These are phyloP conservation scores for Cylindrotheca closterium DNA, from an alignment of 108 stramenopile genomes.

Conservation along the genomic window DNA sequence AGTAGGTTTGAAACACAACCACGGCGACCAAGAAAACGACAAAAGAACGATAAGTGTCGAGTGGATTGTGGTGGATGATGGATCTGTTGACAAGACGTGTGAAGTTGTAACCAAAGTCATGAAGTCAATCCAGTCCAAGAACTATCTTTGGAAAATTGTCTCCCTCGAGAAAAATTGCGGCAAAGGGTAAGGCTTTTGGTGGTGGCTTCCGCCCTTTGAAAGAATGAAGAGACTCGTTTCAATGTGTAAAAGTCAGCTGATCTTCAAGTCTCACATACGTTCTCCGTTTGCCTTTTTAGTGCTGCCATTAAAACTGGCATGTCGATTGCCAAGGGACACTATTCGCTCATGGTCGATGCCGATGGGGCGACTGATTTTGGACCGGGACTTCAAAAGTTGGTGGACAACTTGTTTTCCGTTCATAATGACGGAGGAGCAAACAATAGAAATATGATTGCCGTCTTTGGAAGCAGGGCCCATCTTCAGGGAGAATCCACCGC, in stretches of 20 bases:
- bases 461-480: constrained; percentile 82
- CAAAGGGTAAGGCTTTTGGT: constrained; percentile 20
- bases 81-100: constrained; percentile 69
- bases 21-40: not conserved
- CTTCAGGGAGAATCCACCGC: constrained; percentile 44
- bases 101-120: constrained; percentile 27
- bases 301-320: constrained; percentile 82
- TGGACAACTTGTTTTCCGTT: constrained; percentile 19
- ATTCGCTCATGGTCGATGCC: constrained; percentile 70
- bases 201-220: not conserved
- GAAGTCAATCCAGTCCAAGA: not conserved
- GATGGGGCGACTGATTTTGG: constrained; percentile 31
- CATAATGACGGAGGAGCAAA: not conserved
- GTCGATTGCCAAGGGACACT: constrained; percentile 48
- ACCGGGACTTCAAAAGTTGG: constrained; percentile 55
- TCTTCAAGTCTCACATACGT: not conserved
- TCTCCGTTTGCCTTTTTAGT: not conserved
- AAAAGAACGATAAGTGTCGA: constrained; percentile 35
- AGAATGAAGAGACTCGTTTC: constrained; percentile 31
- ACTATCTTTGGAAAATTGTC: constrained; percentile 14
- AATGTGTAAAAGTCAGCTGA: not conserved
- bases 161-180: constrained; percentile 24
- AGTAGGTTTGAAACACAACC: not conserved
- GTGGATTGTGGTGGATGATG: constrained; percentile 84
- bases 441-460: constrained; percentile 26